phyloP scores from a whole-genome alignment of 306 rosid species.

The Comarum palustre region DNA sequence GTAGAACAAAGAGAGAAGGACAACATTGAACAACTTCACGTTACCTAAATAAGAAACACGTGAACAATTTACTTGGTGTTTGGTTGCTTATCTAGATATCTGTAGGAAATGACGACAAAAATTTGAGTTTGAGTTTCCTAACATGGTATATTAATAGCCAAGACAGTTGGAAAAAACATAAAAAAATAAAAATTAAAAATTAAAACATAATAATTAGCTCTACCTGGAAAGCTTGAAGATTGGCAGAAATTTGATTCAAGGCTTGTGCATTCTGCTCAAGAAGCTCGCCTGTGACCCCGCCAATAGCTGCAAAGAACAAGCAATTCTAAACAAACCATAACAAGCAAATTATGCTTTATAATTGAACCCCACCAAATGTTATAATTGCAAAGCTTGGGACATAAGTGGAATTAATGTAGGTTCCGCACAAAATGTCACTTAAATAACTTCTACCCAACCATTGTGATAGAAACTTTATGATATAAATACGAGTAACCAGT shows the following conservation, averaged over 20 bases:
- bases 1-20: background rate
- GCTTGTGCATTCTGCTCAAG: constrained; percentile 46
- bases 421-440: background rate
- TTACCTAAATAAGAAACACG: background rate
- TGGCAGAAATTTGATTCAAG: constrained; percentile 47
- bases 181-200: background rate
- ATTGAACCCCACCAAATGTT: background rate
- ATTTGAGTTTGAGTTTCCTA: background rate
- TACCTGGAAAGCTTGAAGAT: constrained; percentile 45
- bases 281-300: constrained; percentile 48
- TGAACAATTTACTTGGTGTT: background rate
- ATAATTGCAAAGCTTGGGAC: background rate
- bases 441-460: no score
- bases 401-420: background rate
- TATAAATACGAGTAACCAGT: background rate
- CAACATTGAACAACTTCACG: background rate
- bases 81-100: background rate
- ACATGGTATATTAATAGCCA: background rate
- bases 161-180: background rate
- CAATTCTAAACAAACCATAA: background rate
- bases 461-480: no score
- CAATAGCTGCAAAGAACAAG: constrained; percentile 39
- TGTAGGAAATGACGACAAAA: background rate
- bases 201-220: background rate
- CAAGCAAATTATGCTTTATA: background rate